phyloP scores from a whole-genome alignment of 805 yeast species.

The Cyberlindnera subsufficiens region DNA sequence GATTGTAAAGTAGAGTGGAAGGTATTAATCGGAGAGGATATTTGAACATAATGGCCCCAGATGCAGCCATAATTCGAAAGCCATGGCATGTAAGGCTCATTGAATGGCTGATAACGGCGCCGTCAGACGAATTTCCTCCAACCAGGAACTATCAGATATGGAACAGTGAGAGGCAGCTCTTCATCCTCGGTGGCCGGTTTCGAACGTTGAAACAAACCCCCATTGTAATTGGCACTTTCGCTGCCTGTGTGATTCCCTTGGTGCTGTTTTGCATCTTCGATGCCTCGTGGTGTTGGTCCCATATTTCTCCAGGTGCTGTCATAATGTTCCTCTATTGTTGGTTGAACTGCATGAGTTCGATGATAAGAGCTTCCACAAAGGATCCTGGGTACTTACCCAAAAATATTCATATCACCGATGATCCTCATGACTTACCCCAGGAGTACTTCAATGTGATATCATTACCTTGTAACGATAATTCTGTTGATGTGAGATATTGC shows the following conservation, averaged over 20 bases:
- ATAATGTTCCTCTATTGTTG: conserved; percentile 55
- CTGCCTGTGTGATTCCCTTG: conserved; percentile 35
- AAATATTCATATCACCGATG: conserved; percentile 52
- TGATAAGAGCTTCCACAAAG: conserved; percentile 45
- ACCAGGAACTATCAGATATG: conserved; percentile 38
- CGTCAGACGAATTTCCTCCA: conserved; percentile 2
- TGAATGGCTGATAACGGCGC: conserved; percentile 21
- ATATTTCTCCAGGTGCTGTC: conserved; percentile 49
- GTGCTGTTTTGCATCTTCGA: conserved; percentile 51
- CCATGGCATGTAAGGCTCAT: conserved; percentile 11
- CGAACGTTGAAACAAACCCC: conserved; percentile 38
- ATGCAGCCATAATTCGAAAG: not conserved
- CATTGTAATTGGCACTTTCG: conserved; percentile 30
- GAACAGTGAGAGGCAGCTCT: conserved; percentile 36
- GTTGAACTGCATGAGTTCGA: conserved; percentile 41
- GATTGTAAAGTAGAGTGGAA: no score
- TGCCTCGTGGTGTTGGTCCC: conserved; percentile 50
- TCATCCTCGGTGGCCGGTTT: conserved; percentile 62
- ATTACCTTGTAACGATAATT: conserved; percentile 35
- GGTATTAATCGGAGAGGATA: no score
- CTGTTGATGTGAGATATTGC: conserved; percentile 51
- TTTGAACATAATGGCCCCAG: no score
- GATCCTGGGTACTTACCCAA: conserved; percentile 71
- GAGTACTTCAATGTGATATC: conserved; percentile 49
- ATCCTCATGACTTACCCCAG: conserved; percentile 38